Percentiles rank a stretch among this genome's conserved stretches.
Conservation (phyloP, 306 rosid genomes). For the Spatholobus suberectus region DNA sequence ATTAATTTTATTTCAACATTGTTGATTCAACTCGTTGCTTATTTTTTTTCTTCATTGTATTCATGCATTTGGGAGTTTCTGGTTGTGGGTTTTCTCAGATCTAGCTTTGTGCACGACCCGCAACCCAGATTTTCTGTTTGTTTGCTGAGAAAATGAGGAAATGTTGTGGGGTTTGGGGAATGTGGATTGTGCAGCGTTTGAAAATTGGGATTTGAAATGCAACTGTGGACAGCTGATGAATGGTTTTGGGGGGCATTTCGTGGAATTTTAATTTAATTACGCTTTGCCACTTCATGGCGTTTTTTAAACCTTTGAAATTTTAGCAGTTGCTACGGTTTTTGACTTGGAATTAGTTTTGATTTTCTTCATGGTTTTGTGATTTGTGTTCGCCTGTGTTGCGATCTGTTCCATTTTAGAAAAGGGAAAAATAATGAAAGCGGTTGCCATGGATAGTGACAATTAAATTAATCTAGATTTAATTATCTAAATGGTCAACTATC, state of each 20-base stretch:
- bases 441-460: slow-evolving; percentile 16
- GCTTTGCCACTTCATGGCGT: background rate
- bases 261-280: background rate
- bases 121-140: slow-evolving; percentile 33
- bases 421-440: background rate
- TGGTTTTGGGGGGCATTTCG: background rate
- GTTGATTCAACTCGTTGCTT: background rate
- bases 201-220: slow-evolving; percentile 18
- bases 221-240: background rate
- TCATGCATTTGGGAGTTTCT: slow-evolving; percentile 36
- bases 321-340: background rate
- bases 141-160: slow-evolving; percentile 28
- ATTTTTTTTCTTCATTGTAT: background rate
- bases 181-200: background rate
- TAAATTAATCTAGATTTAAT: slow-evolving; percentile 27
- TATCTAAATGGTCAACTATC: background rate
- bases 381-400: background rate
- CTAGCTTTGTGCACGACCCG: slow-evolving; percentile 5
- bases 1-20: background rate
- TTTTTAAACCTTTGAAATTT: background rate
- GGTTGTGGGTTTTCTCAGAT: slow-evolving; percentile 47
- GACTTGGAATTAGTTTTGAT: background rate
- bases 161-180: slow-evolving; percentile 25
- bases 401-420: background rate
- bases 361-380: slow-evolving; percentile 18